Conservation (phyloP, 768 basidiomycete species). For the Amanita pseudoporphyria region DNA sequence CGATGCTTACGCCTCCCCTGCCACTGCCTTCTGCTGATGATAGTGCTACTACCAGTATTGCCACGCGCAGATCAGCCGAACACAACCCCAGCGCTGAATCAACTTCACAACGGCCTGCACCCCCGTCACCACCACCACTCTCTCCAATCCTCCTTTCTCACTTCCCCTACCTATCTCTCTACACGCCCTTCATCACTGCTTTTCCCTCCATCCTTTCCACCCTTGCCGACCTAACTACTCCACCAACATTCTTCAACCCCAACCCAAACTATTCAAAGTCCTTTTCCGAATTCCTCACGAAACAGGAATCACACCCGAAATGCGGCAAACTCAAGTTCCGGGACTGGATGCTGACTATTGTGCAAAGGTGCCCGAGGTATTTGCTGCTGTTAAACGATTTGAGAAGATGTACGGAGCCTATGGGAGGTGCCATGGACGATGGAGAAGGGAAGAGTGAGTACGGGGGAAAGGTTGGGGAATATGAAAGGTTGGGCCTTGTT, state of each 20-base stretch:
- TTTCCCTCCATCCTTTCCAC: slow-evolving; percentile 60
- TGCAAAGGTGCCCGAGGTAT: slow-evolving; percentile 85
- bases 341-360: slow-evolving; percentile 81
- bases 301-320: slow-evolving; percentile 56
- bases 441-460: slow-evolving; percentile 36
- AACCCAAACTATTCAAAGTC: slow-evolving; percentile 35
- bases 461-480: slow-evolving; percentile 30
- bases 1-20: neutral
- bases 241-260: slow-evolving; percentile 26
- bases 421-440: neutral
- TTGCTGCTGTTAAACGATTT: slow-evolving; percentile 78
- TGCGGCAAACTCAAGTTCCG: slow-evolving; percentile 70
- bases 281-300: slow-evolving; percentile 55
- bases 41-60: slow-evolving; percentile 12
- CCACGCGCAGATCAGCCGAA: slow-evolving; percentile 3
- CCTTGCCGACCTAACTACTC: slow-evolving; percentile 42
- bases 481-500: slow-evolving; percentile 46
- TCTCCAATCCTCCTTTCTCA: slow-evolving; percentile 55
- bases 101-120: slow-evolving; percentile 3
- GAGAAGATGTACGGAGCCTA: slow-evolving; percentile 47
- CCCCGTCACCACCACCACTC: slow-evolving; percentile 14
- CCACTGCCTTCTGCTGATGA: no score
- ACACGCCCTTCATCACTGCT: slow-evolving; percentile 75
- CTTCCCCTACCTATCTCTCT: slow-evolving; percentile 83
- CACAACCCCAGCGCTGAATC: slow-evolving; percentile 4